These are phyloP conservation scores for Mucor lusitanicus DNA, from an alignment of 371 early-diverging fungal species.

Conservation along the genomic window DNA sequence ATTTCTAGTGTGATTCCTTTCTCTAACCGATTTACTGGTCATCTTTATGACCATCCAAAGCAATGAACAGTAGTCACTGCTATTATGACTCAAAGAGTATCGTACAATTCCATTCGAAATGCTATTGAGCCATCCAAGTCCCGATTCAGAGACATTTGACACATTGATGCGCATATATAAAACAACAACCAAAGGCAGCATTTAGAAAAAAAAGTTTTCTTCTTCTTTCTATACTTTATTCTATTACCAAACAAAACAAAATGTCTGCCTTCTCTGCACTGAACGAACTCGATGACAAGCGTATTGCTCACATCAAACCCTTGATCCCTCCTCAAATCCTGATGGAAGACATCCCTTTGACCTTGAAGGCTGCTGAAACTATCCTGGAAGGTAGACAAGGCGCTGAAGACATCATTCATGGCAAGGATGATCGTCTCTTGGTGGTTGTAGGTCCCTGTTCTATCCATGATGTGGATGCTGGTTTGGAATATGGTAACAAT, in stretches of 20 bases:
- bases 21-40: background rate
- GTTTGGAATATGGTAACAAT: conserved; percentile 53
- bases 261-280: conserved; percentile 20
- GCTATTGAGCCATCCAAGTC: background rate
- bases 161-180: background rate
- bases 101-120: background rate
- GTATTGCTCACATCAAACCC: conserved; percentile 85
- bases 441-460: conserved; percentile 90
- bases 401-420: conserved; percentile 72
- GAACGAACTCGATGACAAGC: conserved; percentile 90
- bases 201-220: background rate
- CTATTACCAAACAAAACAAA: background rate
- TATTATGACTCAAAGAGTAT: background rate
- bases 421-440: conserved; percentile 76
- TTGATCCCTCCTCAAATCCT: conserved; percentile 94
- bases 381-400: conserved; percentile 45
- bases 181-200: background rate
- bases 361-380: conserved; percentile 47
- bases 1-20: too few species aligned
- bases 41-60: background rate
- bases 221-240: background rate
- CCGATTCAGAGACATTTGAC: conserved; percentile 2
- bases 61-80: background rate
- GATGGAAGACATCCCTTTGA: conserved; percentile 84
- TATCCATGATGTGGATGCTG: conserved; percentile 88